Evolutionary conservation across 257 asterid species (phyloP).

Genomic region (Nicotiana undulata): DNA sequence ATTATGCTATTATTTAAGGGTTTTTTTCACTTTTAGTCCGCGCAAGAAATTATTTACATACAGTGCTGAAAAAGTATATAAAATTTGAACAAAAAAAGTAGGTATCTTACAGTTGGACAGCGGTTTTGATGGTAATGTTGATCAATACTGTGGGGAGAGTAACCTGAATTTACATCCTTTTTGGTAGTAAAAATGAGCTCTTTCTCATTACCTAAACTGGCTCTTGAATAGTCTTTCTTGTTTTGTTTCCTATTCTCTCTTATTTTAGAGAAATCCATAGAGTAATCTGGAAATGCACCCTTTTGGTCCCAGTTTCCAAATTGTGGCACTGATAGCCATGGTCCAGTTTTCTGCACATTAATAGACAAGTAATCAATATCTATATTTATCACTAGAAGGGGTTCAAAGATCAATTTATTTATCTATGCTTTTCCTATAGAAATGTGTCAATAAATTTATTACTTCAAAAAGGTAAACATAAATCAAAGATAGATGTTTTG

Average conservation of each 20-base stretch:
- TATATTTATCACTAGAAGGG: not conserved
- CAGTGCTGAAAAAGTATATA: too few species aligned
- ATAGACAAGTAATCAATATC: not conserved
- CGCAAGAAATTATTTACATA: too few species aligned
- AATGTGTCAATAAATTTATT: too few species aligned
- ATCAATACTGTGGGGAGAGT: conserved; percentile 21
- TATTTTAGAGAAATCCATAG: conserved; percentile 76
- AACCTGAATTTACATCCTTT: conserved; percentile 21
- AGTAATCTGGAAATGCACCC: conserved; percentile 67
- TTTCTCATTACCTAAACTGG: conserved; percentile 80
- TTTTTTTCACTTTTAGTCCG: too few species aligned
- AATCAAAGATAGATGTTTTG: too few species aligned
- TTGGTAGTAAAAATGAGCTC: conserved; percentile 49
- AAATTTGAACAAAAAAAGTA: not conserved
- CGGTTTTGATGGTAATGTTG: conserved; percentile 27
- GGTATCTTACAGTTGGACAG: conserved; percentile 48
- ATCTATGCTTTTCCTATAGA: too few species aligned
- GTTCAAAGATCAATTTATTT: too few species aligned
- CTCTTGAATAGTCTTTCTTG: conserved; percentile 79
- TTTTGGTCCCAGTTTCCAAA: conserved; percentile 96
- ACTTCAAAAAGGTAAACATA: too few species aligned
- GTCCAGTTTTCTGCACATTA: conserved; percentile 22
- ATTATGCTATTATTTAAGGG: not conserved
- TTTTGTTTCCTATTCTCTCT: conserved; percentile 86
- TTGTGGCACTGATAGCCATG: conserved; percentile 87